Base-by-base conservation (phyloP, 306 rosid species). In the Malus orientalis region DNA sequence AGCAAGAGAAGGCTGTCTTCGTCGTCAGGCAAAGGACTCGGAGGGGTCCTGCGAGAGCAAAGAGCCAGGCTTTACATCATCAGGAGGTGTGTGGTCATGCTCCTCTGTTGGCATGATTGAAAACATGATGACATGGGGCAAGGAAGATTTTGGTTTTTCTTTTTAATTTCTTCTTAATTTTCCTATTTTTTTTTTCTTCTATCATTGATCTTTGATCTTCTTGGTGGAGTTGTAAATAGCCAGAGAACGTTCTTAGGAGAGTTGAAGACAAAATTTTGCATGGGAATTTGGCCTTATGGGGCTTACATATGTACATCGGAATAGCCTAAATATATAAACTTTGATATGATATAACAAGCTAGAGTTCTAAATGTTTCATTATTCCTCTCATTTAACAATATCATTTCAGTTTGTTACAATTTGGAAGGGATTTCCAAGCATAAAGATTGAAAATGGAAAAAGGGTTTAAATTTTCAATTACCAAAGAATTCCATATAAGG, bases 41-140 rank as follows among this genome's bases (percentile, higher is more conserved):
- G 96, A 71, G 96, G 97, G 51, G 97, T 78, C 64, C 82, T 94
- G 1, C 90, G 92, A 57, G 94, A 94, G 84, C 98, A 89, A 71
- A 89, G 96, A 71, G 97, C 97, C 29, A 88, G 77, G 89, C 88
- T 94, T 38, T 94, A 94, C 80, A 94, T 94, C 8, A 94, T 94
- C 36, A 91, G 97, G 83, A 87, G 98, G 76, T 94, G 98, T 82
- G 98, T 94, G 63, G 95, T 94, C 83, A 91, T 94, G 98, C 98
- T 94, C 42, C 97, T 94, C 54, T 94, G 98, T 58, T 94, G 98
- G 98, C 97, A 94, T 91, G 98, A 94, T 29, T 86, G 55, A 51
- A 51, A 51, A 51, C 18, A 51, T 5, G 12, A 42, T 54, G 55
- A 65, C 77, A 60, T 16, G 30, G 13, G 70, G 25, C n/a, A 6